Conservation (phyloP, 768 basidiomycete genomes). For the Rhizopogon vinicolor region DNA sequence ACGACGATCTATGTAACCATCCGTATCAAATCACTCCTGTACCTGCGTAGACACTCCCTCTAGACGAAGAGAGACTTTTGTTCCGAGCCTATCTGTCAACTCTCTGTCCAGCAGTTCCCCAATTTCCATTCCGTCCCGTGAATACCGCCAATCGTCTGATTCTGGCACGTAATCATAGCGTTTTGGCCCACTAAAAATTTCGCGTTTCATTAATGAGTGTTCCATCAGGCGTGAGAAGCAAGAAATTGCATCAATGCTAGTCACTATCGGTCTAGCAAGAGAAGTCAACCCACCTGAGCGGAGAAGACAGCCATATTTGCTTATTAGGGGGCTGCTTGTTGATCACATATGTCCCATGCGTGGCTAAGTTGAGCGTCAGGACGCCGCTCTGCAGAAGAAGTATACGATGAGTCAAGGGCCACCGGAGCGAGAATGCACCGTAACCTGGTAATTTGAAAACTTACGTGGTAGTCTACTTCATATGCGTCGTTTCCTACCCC, state of each 20-base stretch:
- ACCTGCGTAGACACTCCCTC: constrained; percentile 19
- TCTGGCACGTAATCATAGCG: constrained; percentile 73
- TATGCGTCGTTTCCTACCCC: constrained; percentile 45
- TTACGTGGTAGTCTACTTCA: constrained; percentile 88
- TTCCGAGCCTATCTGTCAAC: constrained; percentile 41
- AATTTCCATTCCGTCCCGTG: constrained; percentile 59
- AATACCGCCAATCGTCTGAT: constrained; percentile 69
- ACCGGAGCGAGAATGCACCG: neutral
- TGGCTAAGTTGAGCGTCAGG: constrained; percentile 72
- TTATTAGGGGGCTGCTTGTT: constrained; percentile 98
- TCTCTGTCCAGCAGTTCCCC: constrained; percentile 65
- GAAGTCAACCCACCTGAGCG: constrained; percentile 55
- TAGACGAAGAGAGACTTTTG: constrained; percentile 29
- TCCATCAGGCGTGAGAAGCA: neutral
- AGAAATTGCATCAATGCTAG: neutral
- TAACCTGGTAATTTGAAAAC: constrained; percentile 18
- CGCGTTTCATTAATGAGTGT: neutral
- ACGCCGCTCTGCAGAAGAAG: constrained; percentile 70
- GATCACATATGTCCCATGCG: constrained; percentile 86
- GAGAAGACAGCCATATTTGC: constrained; percentile 95
- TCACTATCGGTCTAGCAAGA: neutral
- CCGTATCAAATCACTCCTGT: constrained; percentile 7
- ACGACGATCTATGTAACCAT: neutral
- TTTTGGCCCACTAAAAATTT: constrained; percentile 72
- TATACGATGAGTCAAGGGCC: neutral